Evolutionary conservation across 306 rosid species (phyloP).

Genomic region (Macrotyloma uniflorum): DNA sequence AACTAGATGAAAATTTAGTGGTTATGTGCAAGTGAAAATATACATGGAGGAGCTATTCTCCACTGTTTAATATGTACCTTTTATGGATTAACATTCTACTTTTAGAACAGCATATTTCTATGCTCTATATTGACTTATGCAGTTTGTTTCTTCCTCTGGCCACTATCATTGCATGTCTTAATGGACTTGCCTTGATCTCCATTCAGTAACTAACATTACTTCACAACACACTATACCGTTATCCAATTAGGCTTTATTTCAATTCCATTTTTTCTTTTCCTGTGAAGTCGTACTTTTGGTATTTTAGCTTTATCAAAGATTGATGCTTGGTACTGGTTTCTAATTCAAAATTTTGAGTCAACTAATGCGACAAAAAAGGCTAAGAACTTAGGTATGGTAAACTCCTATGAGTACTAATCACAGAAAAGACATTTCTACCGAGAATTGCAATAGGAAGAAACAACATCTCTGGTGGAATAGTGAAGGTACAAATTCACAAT

Average conservation of each 20-base stretch:
- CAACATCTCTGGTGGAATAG: conserved; percentile 13
- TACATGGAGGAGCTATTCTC: not conserved
- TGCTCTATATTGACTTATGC: conserved; percentile 14
- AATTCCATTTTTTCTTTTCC: not conserved
- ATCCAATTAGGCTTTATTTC: conserved; percentile 29
- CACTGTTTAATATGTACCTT: not conserved
- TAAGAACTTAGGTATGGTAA: conserved; percentile 20
- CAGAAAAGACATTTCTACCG: not conserved
- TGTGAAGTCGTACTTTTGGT: conserved; percentile 31
- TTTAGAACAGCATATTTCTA: conserved; percentile 28
- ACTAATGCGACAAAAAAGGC: conserved; percentile 41
- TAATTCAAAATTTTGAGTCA: conserved; percentile 42
- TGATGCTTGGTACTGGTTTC: conserved; percentile 34
- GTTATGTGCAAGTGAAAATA: conserved; percentile 24
- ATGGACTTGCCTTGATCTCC: conserved; percentile 28
- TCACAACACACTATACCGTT: conserved; percentile 17
- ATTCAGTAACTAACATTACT: conserved; percentile 34
- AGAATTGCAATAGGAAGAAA: conserved; percentile 1
- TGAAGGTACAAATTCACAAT: conserved; percentile 15
- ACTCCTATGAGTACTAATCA: conserved; percentile 21
- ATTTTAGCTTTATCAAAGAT: conserved; percentile 37
- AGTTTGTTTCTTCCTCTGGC: conserved; percentile 14
- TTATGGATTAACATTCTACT: conserved; percentile 33
- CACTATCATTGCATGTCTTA: conserved; percentile 15
- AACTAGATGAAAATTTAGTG: conserved; percentile 28